Evolutionary conservation across 345 rosid species (phyloP), one percentile per base, ranked within the genome.

Genomic region (Gossypium ekmanianum): DNA sequence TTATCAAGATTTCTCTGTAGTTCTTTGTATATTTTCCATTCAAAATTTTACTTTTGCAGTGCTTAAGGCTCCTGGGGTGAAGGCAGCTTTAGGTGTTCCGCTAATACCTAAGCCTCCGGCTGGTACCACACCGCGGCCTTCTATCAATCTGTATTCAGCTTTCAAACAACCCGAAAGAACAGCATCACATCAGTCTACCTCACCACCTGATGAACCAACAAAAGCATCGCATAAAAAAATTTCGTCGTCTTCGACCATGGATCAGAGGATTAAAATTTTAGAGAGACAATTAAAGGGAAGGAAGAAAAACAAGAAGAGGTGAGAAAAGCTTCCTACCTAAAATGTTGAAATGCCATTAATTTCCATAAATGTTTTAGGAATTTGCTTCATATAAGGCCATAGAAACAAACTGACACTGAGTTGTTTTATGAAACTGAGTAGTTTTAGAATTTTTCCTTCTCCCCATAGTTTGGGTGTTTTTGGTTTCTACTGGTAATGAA

Each of bases 281-380:
- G 97, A 94, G 85, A 92, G 81, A 70, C 92, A 89, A 77, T 94
- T 90, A 0, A 90, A 94, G 69, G 90, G 87, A 75, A 91, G 91
- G 81, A 92, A 88, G 87, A 94, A 84, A 85, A 88, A 75, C 85
- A 89, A 85, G 85, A 94, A 81, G 86, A 85, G 83, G 82, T 90
- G 81, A 89, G 41, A 58, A 27, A 9, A 18, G 14, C 44, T 62
- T n/a, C 24, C 16, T 57, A 52, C 64, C 57, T 2, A 17, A 67
- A 45, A 34, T 4, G 34, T 44, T 22, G 39, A 68, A 47, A 8
- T 1, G 6, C 56, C 56, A 22, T 61, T 61, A 45, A n/a, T 11
- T 24, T 72, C 11, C 59, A 18, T 9, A 47, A 56, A 26, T 39
- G 10, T 61, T 39, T 27, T 47, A 57, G 20, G 14, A 43, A 9